phyloP scores from a whole-genome alignment of 2,329 filamentous ascomycete species.

The Sporothrix globosa region DNA sequence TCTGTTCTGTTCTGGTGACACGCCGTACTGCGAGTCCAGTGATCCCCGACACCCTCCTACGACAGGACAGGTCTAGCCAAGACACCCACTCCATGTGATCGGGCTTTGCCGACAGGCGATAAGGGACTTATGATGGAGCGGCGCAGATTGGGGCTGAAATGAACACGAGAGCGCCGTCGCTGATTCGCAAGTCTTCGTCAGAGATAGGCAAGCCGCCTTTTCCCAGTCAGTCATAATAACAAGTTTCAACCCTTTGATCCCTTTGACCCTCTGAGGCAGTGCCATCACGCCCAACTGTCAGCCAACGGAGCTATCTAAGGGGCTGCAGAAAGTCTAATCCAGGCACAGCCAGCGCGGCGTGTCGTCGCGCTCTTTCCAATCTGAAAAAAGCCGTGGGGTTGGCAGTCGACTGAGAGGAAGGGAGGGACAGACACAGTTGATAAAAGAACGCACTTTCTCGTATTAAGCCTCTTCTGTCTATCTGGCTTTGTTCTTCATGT shows the following conservation, averaged over 20 bases:
- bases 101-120: slow-evolving; percentile 27
- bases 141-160: neutral
- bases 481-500: neutral
- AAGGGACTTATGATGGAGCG: slow-evolving; percentile 9
- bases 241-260: neutral
- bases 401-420: neutral
- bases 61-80: neutral
- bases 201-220: slow-evolving; percentile 15
- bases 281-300: neutral
- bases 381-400: slow-evolving; percentile 20
- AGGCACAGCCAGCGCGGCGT: neutral
- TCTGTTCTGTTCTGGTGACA: neutral
- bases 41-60: neutral
- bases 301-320: slow-evolving; percentile 4
- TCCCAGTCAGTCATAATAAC: neutral
- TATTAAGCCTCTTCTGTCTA: neutral
- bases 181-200: slow-evolving; percentile 9
- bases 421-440: slow-evolving; percentile 1
- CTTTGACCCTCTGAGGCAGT: neutral
- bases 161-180: slow-evolving; percentile 21
- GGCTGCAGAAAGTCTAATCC: neutral
- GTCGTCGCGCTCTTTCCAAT: slow-evolving; percentile 9
- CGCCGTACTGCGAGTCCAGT: slow-evolving; percentile 7
- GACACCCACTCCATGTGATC: slow-evolving; percentile 8
- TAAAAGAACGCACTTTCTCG: slow-evolving; percentile 11